Percentiles rank a stretch among this genome's conserved stretches.
These are phyloP conservation scores for Eustoma russellianum DNA, from an alignment of 257 asterid species.

Conservation along the genomic window DNA sequence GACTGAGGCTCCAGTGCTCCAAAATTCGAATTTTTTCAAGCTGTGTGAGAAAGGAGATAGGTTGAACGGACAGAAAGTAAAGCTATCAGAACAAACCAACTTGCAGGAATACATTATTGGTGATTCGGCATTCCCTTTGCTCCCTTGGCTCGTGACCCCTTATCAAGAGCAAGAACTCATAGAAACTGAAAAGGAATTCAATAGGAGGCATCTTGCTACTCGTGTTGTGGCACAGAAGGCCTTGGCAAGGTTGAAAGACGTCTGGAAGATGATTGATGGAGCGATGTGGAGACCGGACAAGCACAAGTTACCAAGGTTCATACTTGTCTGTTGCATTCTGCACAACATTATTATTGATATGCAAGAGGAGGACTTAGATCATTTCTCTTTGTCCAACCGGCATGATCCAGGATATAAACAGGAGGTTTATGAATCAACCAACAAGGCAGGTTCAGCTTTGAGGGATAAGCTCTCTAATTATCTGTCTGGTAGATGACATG, in stretches of 20 bases:
- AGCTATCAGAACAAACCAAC: slow-evolving; percentile 25
- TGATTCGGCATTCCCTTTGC: slow-evolving; percentile 47
- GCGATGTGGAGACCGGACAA: slow-evolving; percentile 87
- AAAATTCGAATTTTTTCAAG: slow-evolving; percentile 41
- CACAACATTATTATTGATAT: slow-evolving; percentile 75
- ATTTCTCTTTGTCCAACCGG: slow-evolving; percentile 15
- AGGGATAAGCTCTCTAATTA: slow-evolving; percentile 46
- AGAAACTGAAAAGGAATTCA: slow-evolving; percentile 36
- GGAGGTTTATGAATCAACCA: slow-evolving; percentile 43
- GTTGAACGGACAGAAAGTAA: slow-evolving; percentile 28
- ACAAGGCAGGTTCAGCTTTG: slow-evolving; percentile 30
- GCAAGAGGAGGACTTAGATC: slow-evolving; percentile 46
- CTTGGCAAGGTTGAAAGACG: slow-evolving; percentile 53
- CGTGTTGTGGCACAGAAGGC: slow-evolving; percentile 50
- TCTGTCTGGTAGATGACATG: slow-evolving; percentile 28
- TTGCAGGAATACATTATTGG: slow-evolving; percentile 64
- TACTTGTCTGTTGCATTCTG: slow-evolving; percentile 78
- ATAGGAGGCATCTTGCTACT: slow-evolving; percentile 37
- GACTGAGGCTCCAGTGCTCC: slow-evolving; percentile 44
- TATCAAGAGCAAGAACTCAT: slow-evolving; percentile 42
- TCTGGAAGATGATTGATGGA: slow-evolving; percentile 71
- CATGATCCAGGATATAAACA: slow-evolving; percentile 58
- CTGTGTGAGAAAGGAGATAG: slow-evolving; percentile 49
- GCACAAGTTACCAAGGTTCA: slow-evolving; percentile 75
- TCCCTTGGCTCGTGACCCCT: slow-evolving; percentile 86